phyloP scores from a whole-genome alignment of 2,329 filamentous ascomycete genomes.

The Stagonosporopsis chrysanthemi region DNA sequence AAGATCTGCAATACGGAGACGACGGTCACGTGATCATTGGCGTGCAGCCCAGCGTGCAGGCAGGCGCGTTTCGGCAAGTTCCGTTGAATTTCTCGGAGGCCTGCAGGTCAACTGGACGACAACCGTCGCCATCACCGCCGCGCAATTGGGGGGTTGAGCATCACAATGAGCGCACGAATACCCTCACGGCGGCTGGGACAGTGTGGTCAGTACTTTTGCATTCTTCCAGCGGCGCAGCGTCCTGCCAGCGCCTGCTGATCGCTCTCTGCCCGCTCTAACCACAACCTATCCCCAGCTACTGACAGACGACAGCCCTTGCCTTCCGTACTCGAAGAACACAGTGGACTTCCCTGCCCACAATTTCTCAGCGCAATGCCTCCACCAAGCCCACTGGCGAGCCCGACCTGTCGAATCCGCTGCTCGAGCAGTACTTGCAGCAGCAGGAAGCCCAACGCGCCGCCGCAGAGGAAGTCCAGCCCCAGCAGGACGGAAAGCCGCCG shows the following conservation, averaged over 20 bases:
- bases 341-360: conserved; percentile 28
- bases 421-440: conserved; percentile 63
- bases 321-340: conserved; percentile 30
- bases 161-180: conserved; percentile 70
- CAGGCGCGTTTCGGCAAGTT: conserved; percentile 21
- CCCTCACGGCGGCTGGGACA: conserved; percentile 68
- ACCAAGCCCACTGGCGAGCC: conserved; percentile 19
- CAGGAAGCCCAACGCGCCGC: conserved; percentile 20
- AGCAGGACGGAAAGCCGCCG: background rate
- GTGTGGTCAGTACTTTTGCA: conserved; percentile 60
- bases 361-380: conserved; percentile 26
- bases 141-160: conserved; percentile 37
- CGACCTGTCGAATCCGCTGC: conserved; percentile 62
- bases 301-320: conserved; percentile 31
- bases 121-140: conserved; percentile 26
- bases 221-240: background rate
- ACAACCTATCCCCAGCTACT: conserved; percentile 1
- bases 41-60: background rate
- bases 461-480: background rate
- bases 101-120: conserved; percentile 24
- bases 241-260: background rate
- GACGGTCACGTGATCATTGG: conserved; percentile 5
- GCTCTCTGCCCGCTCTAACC: background rate
- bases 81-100: conserved; percentile 29
- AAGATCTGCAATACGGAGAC: conserved; percentile 3